Evolutionary conservation across 139 green algal genomes (phyloP).

Genomic region (Picochlorum sp.): DNA sequence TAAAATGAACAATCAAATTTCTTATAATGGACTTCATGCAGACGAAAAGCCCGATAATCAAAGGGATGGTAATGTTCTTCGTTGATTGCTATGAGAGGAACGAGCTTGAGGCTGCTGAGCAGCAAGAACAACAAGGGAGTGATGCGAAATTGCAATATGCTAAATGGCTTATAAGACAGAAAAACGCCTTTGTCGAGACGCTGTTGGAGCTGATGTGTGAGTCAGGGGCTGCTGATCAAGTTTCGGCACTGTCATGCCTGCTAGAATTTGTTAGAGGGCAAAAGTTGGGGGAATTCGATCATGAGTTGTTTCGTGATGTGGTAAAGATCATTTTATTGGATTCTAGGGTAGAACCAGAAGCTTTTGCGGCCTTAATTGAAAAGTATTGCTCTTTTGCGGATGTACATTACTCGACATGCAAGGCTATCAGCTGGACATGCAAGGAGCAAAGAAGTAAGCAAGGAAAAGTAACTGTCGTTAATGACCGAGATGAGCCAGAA

Average conservation of each 20-base stretch:
- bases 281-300: slow-evolving; percentile 11
- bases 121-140: neutral
- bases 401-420: slow-evolving; percentile 52
- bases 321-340: slow-evolving; percentile 15
- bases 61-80: neutral
- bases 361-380: slow-evolving; percentile 34
- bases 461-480: neutral
- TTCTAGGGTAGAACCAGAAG: slow-evolving; percentile 12
- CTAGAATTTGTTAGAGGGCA: slow-evolving; percentile 43
- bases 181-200: neutral
- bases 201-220: slow-evolving; percentile 5
- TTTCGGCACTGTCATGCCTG: slow-evolving; percentile 28
- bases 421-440: slow-evolving; percentile 12
- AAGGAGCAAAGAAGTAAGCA: slow-evolving; percentile 1
- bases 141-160: neutral
- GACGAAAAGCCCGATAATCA: too few species aligned
- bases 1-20: too few species aligned
- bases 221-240: slow-evolving; percentile 4
- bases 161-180: slow-evolving; percentile 18
- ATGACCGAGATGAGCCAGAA: neutral
- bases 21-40: too few species aligned
- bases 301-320: slow-evolving; percentile 29
- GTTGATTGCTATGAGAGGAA: neutral
- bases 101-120: neutral
- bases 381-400: slow-evolving; percentile 35